A percentile compares a stretch with the other conserved stretches of the same genome.
Conservation (phyloP, 768 basidiomycete genomes). For the Russula lepida region DNA sequence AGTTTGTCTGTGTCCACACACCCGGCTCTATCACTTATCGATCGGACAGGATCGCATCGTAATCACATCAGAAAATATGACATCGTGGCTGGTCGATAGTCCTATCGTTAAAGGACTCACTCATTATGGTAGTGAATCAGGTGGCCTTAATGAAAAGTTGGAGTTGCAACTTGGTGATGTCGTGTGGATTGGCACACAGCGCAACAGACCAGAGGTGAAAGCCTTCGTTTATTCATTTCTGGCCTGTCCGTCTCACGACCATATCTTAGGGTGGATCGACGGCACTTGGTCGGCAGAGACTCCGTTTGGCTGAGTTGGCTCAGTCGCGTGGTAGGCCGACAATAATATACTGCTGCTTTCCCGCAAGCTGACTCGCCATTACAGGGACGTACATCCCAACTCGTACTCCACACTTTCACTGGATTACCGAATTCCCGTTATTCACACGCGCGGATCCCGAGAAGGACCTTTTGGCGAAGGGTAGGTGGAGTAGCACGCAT, state of each 20-base stretch:
- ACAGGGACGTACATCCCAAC: slow-evolving; percentile 52
- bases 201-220: slow-evolving; percentile 9
- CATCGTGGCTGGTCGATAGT: slow-evolving; percentile 41
- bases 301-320: slow-evolving; percentile 58
- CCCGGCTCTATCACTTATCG: neutral
- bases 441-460: slow-evolving; percentile 83
- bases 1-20: neutral
- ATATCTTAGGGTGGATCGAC: slow-evolving; percentile 74
- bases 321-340: slow-evolving; percentile 47
- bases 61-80: slow-evolving; percentile 39
- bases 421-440: slow-evolving; percentile 94
- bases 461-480: slow-evolving; percentile 77
- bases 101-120: slow-evolving; percentile 19
- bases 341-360: slow-evolving; percentile 5
- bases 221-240: neutral
- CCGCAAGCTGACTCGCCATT: neutral
- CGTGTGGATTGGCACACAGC: slow-evolving; percentile 16
- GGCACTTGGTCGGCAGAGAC: slow-evolving; percentile 60
- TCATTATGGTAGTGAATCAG: neutral
- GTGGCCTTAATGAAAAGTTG: neutral
- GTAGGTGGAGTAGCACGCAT: slow-evolving; percentile 87
- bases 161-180: slow-evolving; percentile 16
- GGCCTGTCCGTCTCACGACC: slow-evolving; percentile 2
- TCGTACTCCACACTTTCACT: slow-evolving; percentile 70
- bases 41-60: slow-evolving; percentile 40